Percentiles rank a stretch among this genome's conserved stretches.
Conservation (phyloP, 257 asterid species). For the Nicotiana paniculata region DNA sequence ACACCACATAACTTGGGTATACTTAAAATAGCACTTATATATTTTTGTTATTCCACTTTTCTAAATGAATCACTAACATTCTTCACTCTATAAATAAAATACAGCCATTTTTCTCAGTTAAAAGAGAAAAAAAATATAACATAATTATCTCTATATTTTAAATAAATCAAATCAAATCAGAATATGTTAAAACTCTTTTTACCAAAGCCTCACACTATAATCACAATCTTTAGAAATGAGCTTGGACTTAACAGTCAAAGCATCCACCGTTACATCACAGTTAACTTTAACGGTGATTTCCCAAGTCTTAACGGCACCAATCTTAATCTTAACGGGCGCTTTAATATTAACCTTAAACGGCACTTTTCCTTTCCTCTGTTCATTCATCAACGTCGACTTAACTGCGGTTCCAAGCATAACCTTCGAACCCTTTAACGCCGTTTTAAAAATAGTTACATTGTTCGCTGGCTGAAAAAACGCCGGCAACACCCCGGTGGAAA, state of each 20-base stretch:
- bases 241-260: conserved; percentile 32
- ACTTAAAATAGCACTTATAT: no score
- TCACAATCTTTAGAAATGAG: conserved; percentile 51
- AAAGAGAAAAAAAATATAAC: not conserved
- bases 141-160: not conserved
- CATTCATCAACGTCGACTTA: conserved; percentile 32
- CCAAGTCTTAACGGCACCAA: conserved; percentile 74
- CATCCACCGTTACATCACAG: conserved; percentile 61
- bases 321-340: conserved; percentile 63
- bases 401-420: conserved; percentile 42
- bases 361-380: conserved; percentile 29
- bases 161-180: not conserved
- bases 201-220: conserved; percentile 66
- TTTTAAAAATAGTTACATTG: conserved; percentile 51
- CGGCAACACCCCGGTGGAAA: conserved; percentile 58
- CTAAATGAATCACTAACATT: not conserved
- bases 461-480: conserved; percentile 62
- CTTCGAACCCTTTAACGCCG: conserved; percentile 39
- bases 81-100: not conserved
- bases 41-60: not conserved
- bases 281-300: conserved; percentile 41
- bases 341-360: conserved; percentile 45
- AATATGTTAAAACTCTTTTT: conserved; percentile 11
- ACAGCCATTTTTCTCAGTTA: not conserved
- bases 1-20: no score